These are phyloP conservation scores for Fusarium decemcellulare DNA, from an alignment of 2,329 filamentous ascomycete species.

Conservation along the genomic window DNA sequence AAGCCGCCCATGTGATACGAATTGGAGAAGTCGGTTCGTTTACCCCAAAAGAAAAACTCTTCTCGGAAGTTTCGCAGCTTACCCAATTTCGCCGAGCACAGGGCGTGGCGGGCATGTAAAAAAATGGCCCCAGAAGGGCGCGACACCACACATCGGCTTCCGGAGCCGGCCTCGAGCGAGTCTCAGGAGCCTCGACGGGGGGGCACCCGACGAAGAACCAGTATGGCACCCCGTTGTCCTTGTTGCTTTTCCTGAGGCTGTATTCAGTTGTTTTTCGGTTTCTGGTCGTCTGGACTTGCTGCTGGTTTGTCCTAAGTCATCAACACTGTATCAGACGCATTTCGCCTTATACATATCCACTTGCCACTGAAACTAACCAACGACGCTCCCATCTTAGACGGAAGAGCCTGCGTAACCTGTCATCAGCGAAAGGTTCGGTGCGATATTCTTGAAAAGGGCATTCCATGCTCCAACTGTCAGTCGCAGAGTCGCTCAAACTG, in stretches of 20 bases:
- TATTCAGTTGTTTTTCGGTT: not conserved
- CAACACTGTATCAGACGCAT: not conserved
- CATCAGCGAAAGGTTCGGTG: constrained; percentile 67
- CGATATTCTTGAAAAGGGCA: constrained; percentile 61
- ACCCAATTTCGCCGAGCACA: not conserved
- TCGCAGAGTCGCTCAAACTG: constrained; percentile 58
- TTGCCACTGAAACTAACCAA: not conserved
- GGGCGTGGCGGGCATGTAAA: constrained; percentile 1
- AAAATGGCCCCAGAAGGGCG: constrained; percentile 26
- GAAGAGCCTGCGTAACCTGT: constrained; percentile 62
- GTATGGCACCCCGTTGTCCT: constrained; percentile 17
- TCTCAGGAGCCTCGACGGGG: constrained; percentile 1
- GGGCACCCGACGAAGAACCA: constrained; percentile 22
- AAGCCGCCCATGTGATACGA: constrained; percentile 1
- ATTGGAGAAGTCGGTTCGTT: not conserved
- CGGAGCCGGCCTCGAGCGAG: constrained; percentile 6
- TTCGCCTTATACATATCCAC: not conserved
- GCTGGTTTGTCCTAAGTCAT: not conserved
- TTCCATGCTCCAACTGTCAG: constrained; percentile 64
- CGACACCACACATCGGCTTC: not conserved
- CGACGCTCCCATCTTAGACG: constrained; percentile 42
- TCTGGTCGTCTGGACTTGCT: not conserved
- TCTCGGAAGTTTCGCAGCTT: constrained; percentile 2
- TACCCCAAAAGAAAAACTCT: not conserved
- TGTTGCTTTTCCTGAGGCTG: not conserved